Evolutionary conservation across 2,329 filamentous ascomycete genomes (phyloP).

Genomic region (Penicillium griseofulvum): DNA sequence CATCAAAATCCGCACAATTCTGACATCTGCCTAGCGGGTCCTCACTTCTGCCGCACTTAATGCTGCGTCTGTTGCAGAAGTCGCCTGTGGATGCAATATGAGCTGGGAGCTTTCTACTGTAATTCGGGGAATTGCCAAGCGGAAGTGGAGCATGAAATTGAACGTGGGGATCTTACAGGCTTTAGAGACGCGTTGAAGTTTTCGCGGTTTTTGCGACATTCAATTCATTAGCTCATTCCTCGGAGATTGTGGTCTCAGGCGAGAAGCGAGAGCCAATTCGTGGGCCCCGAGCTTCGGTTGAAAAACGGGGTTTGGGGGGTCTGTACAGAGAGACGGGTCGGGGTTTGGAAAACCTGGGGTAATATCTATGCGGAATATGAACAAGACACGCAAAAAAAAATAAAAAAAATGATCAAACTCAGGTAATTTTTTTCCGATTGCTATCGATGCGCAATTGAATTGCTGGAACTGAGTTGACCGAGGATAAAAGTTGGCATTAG

Average conservation of each 20-base stretch:
- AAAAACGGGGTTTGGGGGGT: constrained; percentile 4
- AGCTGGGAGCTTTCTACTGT: constrained; percentile 4
- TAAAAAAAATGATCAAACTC: not conserved
- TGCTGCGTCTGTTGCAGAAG: constrained; percentile 51
- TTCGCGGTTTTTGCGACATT: constrained; percentile 29
- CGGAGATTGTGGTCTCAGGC: not conserved
- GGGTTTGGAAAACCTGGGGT: not conserved
- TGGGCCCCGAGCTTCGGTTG: constrained; percentile 2
- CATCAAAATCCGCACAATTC: constrained; percentile 52
- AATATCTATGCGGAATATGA: constrained; percentile 4
- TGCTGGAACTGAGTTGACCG: not conserved
- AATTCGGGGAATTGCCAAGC: constrained; percentile 3
- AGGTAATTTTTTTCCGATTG: not conserved
- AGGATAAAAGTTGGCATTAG: constrained; percentile 4
- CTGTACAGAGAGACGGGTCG: not conserved
- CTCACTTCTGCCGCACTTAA: constrained; percentile 43
- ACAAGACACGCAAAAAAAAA: constrained; percentile 3
- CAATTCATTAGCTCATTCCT: constrained; percentile 16
- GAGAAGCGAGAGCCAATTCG: constrained; percentile 1
- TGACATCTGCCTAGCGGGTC: constrained; percentile 45
- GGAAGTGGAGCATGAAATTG: constrained; percentile 11
- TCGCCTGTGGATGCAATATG: constrained; percentile 36
- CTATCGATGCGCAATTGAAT: constrained; percentile 4
- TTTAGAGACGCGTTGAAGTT: constrained; percentile 28
- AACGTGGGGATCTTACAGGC: constrained; percentile 21